phyloP scores from a whole-genome alignment of 179 eudicot species.

The Beta corolliflora region DNA sequence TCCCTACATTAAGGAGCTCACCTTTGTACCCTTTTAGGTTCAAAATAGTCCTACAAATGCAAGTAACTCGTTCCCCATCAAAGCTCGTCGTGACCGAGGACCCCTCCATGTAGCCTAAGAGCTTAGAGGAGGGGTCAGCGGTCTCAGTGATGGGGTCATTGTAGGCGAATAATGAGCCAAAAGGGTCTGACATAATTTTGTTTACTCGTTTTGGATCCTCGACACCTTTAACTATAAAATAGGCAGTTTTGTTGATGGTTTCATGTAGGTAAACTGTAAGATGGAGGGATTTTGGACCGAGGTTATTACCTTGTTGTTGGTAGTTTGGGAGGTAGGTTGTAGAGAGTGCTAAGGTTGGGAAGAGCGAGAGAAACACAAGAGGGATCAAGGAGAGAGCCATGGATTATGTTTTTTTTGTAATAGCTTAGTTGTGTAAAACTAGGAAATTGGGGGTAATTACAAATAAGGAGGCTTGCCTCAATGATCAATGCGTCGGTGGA shows the following conservation, averaged over 20 bases:
- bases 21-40: conserved; percentile 42
- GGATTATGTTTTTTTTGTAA: too few species aligned
- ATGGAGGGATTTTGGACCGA: conserved; percentile 1
- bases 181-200: conserved; percentile 9
- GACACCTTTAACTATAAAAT: conserved; percentile 20
- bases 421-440: too few species aligned
- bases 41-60: conserved; percentile 31
- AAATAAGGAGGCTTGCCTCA: too few species aligned
- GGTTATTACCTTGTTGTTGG: not conserved
- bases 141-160: conserved; percentile 22
- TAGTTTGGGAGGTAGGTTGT: not conserved
- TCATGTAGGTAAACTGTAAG: conserved; percentile 21
- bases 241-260: conserved; percentile 23
- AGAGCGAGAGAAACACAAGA: not conserved
- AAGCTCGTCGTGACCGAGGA: conserved; percentile 38
- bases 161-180: conserved; percentile 18
- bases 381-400: not conserved
- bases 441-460: too few species aligned
- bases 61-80: conserved; percentile 36
- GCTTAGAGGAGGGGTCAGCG: conserved; percentile 26
- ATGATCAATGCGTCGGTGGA: too few species aligned
- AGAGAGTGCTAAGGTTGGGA: conserved; percentile 5
- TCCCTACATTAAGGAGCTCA: conserved; percentile 37
- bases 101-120: conserved; percentile 38
- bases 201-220: conserved; percentile 9